Conservation (phyloP, 441 rosid species). For the Adansonia madagascariensis region DNA sequence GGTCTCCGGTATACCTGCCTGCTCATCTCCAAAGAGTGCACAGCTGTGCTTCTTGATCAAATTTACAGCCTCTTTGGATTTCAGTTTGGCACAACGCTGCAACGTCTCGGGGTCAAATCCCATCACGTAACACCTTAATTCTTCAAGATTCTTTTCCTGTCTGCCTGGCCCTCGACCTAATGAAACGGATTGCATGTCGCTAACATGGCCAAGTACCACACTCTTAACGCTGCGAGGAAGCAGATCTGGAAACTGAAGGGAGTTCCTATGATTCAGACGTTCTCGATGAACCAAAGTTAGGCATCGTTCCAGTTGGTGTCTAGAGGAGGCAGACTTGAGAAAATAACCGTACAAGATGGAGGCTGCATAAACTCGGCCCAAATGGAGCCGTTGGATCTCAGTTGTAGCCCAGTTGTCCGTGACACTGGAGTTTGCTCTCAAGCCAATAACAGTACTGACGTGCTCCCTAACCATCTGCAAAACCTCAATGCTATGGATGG, state of each 20-base stretch:
- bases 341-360: slow-evolving; percentile 87
- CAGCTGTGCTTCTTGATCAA: slow-evolving; percentile 73
- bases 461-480: slow-evolving; percentile 79
- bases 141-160: slow-evolving; percentile 37
- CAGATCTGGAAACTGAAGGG: slow-evolving; percentile 44
- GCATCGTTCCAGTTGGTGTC: slow-evolving; percentile 65
- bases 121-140: slow-evolving; percentile 65
- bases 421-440: slow-evolving; percentile 73
- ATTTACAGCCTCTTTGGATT: slow-evolving; percentile 63
- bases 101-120: slow-evolving; percentile 70
- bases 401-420: slow-evolving; percentile 83
- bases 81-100: slow-evolving; percentile 70
- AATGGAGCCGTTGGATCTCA: slow-evolving; percentile 52
- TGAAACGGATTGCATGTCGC: slow-evolving; percentile 28
- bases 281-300: slow-evolving; percentile 40
- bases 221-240: slow-evolving; percentile 38
- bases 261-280: slow-evolving; percentile 31
- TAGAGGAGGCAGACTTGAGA: slow-evolving; percentile 74
- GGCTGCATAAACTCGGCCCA: slow-evolving; percentile 59
- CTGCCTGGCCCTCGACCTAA: slow-evolving; percentile 35
- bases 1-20: slow-evolving; percentile 31
- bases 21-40: slow-evolving; percentile 68
- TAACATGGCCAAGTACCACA: slow-evolving; percentile 44
- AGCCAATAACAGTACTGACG: slow-evolving; percentile 69
- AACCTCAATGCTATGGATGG: slow-evolving; percentile 64